Conservation (phyloP, 129 eudicot species). For the Dittrichia graveolens region DNA sequence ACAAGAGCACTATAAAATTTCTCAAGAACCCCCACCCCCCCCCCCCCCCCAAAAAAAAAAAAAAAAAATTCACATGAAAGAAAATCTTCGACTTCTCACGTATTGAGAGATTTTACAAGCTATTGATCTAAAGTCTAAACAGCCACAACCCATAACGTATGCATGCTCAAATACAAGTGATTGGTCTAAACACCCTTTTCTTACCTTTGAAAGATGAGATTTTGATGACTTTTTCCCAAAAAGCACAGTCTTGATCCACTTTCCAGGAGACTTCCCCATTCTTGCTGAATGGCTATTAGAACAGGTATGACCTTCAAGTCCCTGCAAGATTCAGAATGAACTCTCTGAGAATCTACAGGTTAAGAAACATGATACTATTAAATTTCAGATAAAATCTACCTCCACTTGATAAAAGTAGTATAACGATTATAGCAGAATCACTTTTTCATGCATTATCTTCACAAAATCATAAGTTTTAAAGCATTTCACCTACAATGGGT, state of each 20-base stretch:
- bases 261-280: conserved; percentile 79
- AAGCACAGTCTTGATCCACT: conserved; percentile 78
- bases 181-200: conserved; percentile 16
- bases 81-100: background rate
- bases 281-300: conserved; percentile 13
- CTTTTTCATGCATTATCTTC: conserved; percentile 1
- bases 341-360: conserved; percentile 10
- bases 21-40: too few relatives aligned
- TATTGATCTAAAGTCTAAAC: background rate
- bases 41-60: too few relatives aligned
- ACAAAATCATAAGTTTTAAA: background rate
- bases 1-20: too few relatives aligned
- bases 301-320: conserved; percentile 24
- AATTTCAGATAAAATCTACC: background rate
- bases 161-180: background rate
- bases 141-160: background rate
- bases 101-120: background rate
- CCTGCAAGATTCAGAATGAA: conserved; percentile 30
- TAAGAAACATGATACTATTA: background rate
- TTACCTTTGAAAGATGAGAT: conserved; percentile 59
- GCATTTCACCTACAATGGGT: background rate
- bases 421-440: background rate
- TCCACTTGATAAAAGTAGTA: background rate
- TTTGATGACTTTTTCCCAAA: conserved; percentile 71
- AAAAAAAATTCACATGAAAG: too few relatives aligned